These are phyloP conservation scores for Bertia moriformis DNA, from an alignment of 2,329 filamentous ascomycete genomes.

Conservation along the genomic window DNA sequence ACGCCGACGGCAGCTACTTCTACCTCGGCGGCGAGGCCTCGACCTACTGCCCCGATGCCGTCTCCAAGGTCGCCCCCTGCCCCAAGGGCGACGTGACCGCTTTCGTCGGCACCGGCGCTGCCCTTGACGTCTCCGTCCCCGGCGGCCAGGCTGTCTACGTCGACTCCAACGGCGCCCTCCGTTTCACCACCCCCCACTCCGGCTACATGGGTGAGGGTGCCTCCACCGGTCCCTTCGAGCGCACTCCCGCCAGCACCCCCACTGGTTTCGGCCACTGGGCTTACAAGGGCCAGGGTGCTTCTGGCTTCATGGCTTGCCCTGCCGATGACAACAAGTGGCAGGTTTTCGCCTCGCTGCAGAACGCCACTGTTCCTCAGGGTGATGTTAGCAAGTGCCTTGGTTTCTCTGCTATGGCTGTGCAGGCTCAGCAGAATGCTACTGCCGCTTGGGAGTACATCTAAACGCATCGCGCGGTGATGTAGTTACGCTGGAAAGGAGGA, in stretches of 20 bases:
- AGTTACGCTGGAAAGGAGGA: too few species aligned
- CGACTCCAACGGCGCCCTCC: conserved; percentile 32
- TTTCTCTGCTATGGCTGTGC: background rate
- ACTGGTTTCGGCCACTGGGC: background rate
- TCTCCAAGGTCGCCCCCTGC: background rate
- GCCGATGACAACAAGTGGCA: background rate
- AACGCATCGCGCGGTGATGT: background rate
- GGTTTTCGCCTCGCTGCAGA: background rate
- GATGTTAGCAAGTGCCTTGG: background rate
- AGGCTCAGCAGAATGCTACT: background rate
- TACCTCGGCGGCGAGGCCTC: background rate
- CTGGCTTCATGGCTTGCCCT: background rate
- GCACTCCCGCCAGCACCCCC: background rate
- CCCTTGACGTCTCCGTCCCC: conserved; percentile 32
- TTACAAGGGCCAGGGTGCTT: background rate
- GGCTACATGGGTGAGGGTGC: conserved; percentile 32
- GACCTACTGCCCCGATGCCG: background rate
- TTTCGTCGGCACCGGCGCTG: background rate
- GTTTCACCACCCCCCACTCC: conserved; percentile 41
- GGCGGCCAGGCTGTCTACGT: conserved; percentile 51
- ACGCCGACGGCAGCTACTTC: background rate
- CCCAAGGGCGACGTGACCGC: background rate
- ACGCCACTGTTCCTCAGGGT: background rate
- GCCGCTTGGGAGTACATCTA: background rate
- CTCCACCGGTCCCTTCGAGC: conserved; percentile 27